Percentiles rank a stretch among this genome's conserved stretches.
Conservation (phyloP, 306 rosid species). For the Abrus precatorius region DNA sequence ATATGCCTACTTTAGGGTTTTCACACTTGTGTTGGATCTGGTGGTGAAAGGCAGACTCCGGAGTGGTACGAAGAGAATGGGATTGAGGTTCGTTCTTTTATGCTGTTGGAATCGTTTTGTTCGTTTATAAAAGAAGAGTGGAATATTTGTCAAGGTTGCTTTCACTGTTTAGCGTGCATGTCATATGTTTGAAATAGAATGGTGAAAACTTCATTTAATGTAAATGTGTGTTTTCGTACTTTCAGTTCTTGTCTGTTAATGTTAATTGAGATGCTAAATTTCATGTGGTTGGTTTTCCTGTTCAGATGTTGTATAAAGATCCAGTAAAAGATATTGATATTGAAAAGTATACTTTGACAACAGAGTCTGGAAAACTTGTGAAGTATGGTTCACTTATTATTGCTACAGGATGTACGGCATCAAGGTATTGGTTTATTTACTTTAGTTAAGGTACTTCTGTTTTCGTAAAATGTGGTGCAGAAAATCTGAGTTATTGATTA, state of each 20-base stretch:
- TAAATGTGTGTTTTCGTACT: background rate
- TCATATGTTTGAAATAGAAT: constrained; percentile 38
- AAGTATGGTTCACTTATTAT: constrained; percentile 88
- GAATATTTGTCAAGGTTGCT: background rate
- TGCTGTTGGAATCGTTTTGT: background rate
- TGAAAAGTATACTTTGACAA: constrained; percentile 73
- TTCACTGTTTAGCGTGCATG: constrained; percentile 19
- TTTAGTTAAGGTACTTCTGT: constrained; percentile 26
- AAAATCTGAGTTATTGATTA: constrained; percentile 42
- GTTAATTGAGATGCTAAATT: constrained; percentile 30
- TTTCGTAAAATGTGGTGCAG: constrained; percentile 19
- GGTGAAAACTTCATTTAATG: constrained; percentile 17
- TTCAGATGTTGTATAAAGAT: constrained; percentile 80
- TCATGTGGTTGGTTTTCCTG: constrained; percentile 36
- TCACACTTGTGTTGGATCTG: constrained; percentile 97
- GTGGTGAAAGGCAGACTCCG: constrained; percentile 95
- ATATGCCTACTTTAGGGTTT: constrained; percentile 69
- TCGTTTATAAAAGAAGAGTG: background rate
- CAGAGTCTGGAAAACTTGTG: constrained; percentile 81
- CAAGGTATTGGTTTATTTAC: constrained; percentile 66
- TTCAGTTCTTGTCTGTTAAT: background rate
- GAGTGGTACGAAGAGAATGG: constrained; percentile 95
- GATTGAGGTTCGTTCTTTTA: constrained; percentile 70
- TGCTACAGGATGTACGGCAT: constrained; percentile 88
- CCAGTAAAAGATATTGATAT: constrained; percentile 73